Evolutionary conservation across 2,329 filamentous ascomycete genomes (phyloP), one percentile per base, ranked within the genome.

Genomic region (Graphilbum ipis-grandicollis): DNA sequence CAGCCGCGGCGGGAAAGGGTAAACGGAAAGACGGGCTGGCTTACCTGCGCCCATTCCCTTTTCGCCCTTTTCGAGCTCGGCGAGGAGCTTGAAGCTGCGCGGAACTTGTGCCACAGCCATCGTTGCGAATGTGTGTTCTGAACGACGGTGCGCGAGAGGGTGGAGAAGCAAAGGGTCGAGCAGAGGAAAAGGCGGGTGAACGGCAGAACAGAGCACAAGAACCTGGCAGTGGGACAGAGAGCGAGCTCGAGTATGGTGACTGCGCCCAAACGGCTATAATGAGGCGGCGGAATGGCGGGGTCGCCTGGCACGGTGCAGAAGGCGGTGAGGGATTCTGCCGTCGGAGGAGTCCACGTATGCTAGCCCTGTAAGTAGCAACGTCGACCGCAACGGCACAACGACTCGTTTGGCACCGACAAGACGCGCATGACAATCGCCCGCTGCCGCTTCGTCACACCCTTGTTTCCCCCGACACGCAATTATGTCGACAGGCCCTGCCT

Each of bases 1-100:
- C 29, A 15, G 21, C 21, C 41, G 34, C 8, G n/a, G n/a, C n/a
- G n/a, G n/a, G n/a, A n/a, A n/a, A n/a, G n/a, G n/a, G n/a, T n/a
- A n/a, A n/a, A n/a, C n/a, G n/a, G n/a, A n/a, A n/a, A n/a, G n/a
- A n/a, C n/a, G n/a, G n/a, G n/a, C n/a, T n/a, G n/a, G n/a, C 60
- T 40, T 59, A 83, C 84, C 83, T 56, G 88, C 85, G 52, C 90
- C 88, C 44, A 90, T 70, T 43, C 90, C 90, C 62, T 98, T 98
- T 66, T 98, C 90, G 52, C 90, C 90, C 66, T 96, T 96, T 66
- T 98, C 90, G 17, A 98, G 71, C 74, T 98, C 90, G 58, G 94
- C 90, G 39, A 98, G 69, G 47, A 98, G 73, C 53, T 88, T 79
- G 57, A 98, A 98, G 65, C 96, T 96, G 56, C 90, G 75, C 43